A percentile compares a stretch with the other conserved stretches of the same genome.
Evolutionary conservation across 352 stramenopile species (phyloP).

Genomic region (Aphanomyces euteiches): DNA sequence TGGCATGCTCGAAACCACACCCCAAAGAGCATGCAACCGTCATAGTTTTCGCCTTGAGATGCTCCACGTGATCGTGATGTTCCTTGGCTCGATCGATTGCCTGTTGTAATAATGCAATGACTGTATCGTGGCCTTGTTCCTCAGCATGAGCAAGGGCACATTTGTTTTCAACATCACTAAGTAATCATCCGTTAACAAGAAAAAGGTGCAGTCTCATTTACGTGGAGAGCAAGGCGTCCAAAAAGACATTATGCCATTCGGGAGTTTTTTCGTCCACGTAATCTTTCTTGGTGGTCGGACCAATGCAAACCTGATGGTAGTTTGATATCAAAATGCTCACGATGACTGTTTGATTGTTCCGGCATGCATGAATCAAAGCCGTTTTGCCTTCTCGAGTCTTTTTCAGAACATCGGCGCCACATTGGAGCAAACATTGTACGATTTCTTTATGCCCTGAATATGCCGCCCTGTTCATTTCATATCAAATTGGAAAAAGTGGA

Average conservation of each 20-base stretch:
- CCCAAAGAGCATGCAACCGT: conserved; percentile 43
- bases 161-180: conserved; percentile 1
- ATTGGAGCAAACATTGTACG: conserved; percentile 47
- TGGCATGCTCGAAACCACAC: conserved; percentile 49
- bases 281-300: conserved; percentile 28
- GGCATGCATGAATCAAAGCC: conserved; percentile 59
- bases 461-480: conserved; percentile 36
- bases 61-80: conserved; percentile 51
- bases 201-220: conserved; percentile 34
- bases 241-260: conserved; percentile 62
- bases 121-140: conserved; percentile 24
- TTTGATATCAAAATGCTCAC: conserved; percentile 55
- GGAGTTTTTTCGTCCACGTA: conserved; percentile 29
- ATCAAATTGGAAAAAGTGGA: not conserved
- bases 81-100: conserved; percentile 42
- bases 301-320: conserved; percentile 33
- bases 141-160: not conserved
- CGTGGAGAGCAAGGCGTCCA: conserved; percentile 37
- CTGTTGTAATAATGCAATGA: conserved; percentile 42
- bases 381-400: conserved; percentile 60
- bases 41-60: conserved; percentile 46
- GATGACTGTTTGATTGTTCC: conserved; percentile 50
- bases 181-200: conserved; percentile 31
- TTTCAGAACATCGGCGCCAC: conserved; percentile 39
- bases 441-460: conserved; percentile 69